Evolutionary conservation across 805 yeast genomes (phyloP).

Genomic region (Torulaspora quercuum): DNA sequence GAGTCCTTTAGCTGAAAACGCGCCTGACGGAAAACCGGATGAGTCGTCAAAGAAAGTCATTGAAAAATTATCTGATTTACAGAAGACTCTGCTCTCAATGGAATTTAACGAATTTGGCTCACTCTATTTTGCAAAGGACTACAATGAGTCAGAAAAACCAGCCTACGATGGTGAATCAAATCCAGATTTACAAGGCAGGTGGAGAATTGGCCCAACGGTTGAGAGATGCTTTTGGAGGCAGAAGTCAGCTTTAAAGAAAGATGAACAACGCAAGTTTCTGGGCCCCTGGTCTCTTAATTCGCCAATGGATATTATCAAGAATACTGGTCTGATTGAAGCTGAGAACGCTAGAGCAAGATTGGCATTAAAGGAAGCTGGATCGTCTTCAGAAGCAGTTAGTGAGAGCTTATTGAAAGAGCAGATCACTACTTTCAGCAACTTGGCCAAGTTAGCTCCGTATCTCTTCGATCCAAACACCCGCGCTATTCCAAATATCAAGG

Average conservation of each 20-base stretch:
- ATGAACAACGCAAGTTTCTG: constrained; percentile 45
- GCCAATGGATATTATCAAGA: constrained; percentile 61
- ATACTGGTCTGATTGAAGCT: constrained; percentile 63
- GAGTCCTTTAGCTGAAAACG: constrained; percentile 75
- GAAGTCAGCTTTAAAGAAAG: constrained; percentile 51
- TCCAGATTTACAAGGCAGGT: constrained; percentile 53
- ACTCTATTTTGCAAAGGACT: constrained; percentile 72
- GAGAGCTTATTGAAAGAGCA: constrained; percentile 48
- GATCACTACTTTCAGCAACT: constrained; percentile 58
- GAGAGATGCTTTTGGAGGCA: constrained; percentile 77
- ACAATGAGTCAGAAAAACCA: constrained; percentile 38
- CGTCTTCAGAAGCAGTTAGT: constrained; percentile 44
- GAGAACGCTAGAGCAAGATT: constrained; percentile 56
- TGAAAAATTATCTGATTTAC: constrained; percentile 68
- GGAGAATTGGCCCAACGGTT: constrained; percentile 88
- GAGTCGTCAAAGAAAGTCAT: constrained; percentile 57
- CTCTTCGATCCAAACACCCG: constrained; percentile 50
- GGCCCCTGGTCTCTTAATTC: constrained; percentile 72
- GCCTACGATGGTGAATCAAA: constrained; percentile 62
- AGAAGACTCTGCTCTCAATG: constrained; percentile 50
- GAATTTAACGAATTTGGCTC: constrained; percentile 77
- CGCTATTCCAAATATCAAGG: constrained; percentile 58
- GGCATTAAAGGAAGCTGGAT: constrained; percentile 52
- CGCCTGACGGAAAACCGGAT: constrained; percentile 45
- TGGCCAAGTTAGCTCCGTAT: constrained; percentile 51